Conservation (phyloP, 176 grass and related monocot species). For the Oryza rufipogon region DNA sequence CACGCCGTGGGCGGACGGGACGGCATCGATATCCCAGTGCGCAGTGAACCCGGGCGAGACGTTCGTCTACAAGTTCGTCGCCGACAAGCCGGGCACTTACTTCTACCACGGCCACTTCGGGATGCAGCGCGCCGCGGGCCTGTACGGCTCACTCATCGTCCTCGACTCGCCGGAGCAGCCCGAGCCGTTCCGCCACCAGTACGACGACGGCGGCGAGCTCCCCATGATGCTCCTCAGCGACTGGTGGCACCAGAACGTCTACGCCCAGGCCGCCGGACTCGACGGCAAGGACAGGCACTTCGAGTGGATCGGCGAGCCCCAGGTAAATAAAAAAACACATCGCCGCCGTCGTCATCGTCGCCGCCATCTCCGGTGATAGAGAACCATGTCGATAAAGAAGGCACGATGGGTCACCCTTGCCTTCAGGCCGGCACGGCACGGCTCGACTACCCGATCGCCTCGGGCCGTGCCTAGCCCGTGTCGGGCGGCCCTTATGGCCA, state of each 20-base stretch:
- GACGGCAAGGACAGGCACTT: conserved; percentile 54
- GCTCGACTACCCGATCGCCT: no score
- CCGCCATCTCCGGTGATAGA: neutral
- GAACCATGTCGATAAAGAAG: neutral
- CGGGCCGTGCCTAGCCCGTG: no score
- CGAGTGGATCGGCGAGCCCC: conserved; percentile 86
- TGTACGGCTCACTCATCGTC: conserved; percentile 78
- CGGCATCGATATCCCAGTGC: conserved; percentile 40
- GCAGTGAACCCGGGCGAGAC: neutral
- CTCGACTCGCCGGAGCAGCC: conserved; percentile 40
- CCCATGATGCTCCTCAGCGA: conserved; percentile 76
- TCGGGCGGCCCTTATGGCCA: no score
- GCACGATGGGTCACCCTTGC: rapidly evolving
- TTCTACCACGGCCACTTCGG: conserved; percentile 93
- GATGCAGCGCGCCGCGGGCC: conserved; percentile 81
- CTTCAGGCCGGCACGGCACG: no score
- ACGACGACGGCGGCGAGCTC: conserved; percentile 82
- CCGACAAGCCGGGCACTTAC: conserved; percentile 61
- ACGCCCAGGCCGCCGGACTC: conserved; percentile 71
- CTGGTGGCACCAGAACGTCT: conserved; percentile 81
- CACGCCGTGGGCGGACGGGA: conserved; percentile 40
- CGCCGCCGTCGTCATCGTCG: rapidly evolving
- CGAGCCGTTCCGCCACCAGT: conserved; percentile 57
- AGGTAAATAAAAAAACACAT: conserved; percentile 32
- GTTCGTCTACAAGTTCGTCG: conserved; percentile 27